Evolutionary conservation across 768 basidiomycete species (phyloP).

Genomic region (Mycena leptocephala): DNA sequence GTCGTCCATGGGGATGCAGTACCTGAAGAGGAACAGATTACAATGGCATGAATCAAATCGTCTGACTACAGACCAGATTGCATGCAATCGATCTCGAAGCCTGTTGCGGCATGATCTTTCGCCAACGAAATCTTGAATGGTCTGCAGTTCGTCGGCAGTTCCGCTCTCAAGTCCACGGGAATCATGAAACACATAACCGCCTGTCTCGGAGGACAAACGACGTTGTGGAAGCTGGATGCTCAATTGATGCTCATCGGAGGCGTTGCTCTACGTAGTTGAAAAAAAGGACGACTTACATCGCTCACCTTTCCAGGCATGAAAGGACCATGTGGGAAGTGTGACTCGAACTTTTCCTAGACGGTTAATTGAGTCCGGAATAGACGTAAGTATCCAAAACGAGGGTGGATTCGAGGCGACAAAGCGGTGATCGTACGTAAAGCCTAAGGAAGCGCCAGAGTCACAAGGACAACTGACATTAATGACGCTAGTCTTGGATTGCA

Average conservation of each 20-base stretch:
- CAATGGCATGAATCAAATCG: neutral
- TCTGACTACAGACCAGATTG: neutral
- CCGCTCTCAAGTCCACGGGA: slow-evolving; percentile 3
- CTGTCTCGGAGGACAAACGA: no score
- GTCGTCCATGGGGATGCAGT: slow-evolving; percentile 5
- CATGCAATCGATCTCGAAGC: neutral
- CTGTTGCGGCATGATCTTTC: neutral
- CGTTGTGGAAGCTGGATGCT: no score
- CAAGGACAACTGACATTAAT: neutral
- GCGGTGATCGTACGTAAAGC: neutral
- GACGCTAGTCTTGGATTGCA: neutral
- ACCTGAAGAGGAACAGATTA: slow-evolving; percentile 10
- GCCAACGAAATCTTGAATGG: neutral
- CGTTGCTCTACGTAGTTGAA: no score
- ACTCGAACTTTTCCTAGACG: neutral
- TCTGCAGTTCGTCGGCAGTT: neutral
- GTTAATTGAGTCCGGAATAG: neutral
- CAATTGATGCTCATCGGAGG: no score
- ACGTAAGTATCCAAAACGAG: neutral
- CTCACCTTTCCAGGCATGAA: neutral
- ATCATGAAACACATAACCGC: slow-evolving; percentile 8
- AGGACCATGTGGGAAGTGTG: neutral
- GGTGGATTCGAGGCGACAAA: neutral
- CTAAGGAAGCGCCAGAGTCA: neutral
- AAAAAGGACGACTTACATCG: neutral